These are phyloP conservation scores for Heliamphora exappendiculata DNA, from an alignment of 148 eudicot genomes.

Conservation along the genomic window DNA sequence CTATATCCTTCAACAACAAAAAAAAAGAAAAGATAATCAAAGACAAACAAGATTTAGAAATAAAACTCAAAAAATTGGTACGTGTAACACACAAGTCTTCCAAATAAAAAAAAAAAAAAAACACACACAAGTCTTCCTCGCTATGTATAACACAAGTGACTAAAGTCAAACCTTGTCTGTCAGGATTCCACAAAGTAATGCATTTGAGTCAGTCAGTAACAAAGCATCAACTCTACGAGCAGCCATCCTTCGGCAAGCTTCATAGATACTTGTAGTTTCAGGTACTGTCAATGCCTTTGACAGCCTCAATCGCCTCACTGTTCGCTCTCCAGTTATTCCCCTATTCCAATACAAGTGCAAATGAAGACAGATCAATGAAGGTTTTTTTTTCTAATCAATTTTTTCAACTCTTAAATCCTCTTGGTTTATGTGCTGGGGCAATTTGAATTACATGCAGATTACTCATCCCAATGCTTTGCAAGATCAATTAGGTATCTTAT, in stretches of 20 bases:
- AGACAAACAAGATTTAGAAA: neutral
- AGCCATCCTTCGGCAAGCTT: constrained; percentile 94
- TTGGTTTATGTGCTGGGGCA: neutral
- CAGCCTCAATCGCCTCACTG: constrained; percentile 79
- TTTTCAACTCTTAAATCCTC: neutral
- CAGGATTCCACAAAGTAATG: constrained; percentile 89
- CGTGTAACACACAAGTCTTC: neutral
- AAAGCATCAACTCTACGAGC: constrained; percentile 88
- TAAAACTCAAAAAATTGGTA: neutral
- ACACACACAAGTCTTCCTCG: too few species aligned
- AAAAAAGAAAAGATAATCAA: constrained; percentile 1
- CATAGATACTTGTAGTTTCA: constrained; percentile 73
- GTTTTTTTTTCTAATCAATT: neutral
- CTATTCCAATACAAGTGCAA: constrained; percentile 29
- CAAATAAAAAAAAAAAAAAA: too few species aligned
- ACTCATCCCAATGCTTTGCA: neutral
- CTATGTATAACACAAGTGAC: constrained; percentile 7
- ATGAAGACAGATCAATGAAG: neutral
- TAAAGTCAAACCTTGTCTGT: constrained; percentile 71
- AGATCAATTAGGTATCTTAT: neutral
- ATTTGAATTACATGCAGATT: neutral
- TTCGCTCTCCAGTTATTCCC: constrained; percentile 81
- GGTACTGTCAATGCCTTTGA: constrained; percentile 92
- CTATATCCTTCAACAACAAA: constrained; percentile 62
- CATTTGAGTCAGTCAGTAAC: constrained; percentile 85